Base-by-base conservation (phyloP, 495 filamentous ascomycete genomes). In the Saxophila tyrrhenica region DNA sequence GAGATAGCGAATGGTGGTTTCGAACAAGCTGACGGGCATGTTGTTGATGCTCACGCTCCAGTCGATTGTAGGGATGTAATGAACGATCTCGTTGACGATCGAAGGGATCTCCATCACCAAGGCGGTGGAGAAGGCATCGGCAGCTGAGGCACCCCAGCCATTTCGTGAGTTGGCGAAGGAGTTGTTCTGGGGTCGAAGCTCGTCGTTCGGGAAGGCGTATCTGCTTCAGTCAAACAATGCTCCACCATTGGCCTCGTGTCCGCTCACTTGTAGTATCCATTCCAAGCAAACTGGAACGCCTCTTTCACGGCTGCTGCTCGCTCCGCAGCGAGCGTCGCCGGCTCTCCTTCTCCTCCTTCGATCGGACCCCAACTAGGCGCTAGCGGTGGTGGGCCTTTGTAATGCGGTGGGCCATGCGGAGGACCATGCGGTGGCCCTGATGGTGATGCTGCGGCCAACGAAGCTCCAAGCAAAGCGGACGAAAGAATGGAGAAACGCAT, bases 61-160 rank as follows among this genome's bases (percentile, higher is more conserved):
- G 68, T 95, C 72, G 58, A 94, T 79, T 0, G 65, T 73, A 0
- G 76, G 70, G 42, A 95, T 76, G 64, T 79, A 83, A 20, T 84
- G 72, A 2, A 94, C 62, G 44, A 92, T 88, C 25, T 79, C 70
- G 19, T 78, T 70, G 32, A 92, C 80, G 32, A 85, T 78, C 38
- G 83, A 74, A 17, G 72, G 69, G 21, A 87, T 75, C 41, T 73
- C 72, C 87, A 94, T 94, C 10, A 95, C 69, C 39, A 88, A 67
- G 0, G 87, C 88, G 0, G 89, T 94, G 53, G 78, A 84, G 25
- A 95, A 70, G 13, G 87, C 87, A 69, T 95, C 89, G 15, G 92
- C 77, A 5, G 87, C 86, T 39, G 78, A 85, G 41, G 89, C 88
- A 11, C 89, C 89, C 89, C 89, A 95, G 57, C 83, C 83, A 64